These are phyloP conservation scores for Triangularia setosa DNA, from an alignment of 2,329 filamentous ascomycete species.

Conservation along the genomic window DNA sequence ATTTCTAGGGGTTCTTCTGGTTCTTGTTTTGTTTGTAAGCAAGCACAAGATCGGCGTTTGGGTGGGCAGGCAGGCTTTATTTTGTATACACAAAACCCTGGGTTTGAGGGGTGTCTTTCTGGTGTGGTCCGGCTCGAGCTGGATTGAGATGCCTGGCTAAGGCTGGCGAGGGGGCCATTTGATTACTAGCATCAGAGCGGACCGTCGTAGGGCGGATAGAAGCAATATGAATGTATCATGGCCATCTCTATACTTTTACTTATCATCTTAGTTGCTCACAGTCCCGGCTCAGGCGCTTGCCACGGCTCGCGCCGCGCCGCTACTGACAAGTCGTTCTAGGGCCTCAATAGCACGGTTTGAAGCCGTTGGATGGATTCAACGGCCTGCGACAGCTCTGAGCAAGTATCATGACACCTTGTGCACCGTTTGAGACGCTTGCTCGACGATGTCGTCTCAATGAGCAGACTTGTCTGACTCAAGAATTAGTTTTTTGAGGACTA, in stretches of 20 bases:
- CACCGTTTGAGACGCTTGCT: neutral
- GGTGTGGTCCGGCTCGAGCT: neutral
- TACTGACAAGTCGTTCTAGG: neutral
- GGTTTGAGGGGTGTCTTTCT: neutral
- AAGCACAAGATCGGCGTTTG: slow-evolving; percentile 21
- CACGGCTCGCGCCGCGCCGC: neutral
- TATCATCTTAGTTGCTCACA: neutral
- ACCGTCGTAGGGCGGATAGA: neutral
- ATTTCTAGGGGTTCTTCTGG: slow-evolving; percentile 11
- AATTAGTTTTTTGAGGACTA: neutral
- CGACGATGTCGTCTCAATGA: neutral
- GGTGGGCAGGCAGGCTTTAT: slow-evolving; percentile 3
- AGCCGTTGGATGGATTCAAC: neutral
- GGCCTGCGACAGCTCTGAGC: neutral
- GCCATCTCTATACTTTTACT: neutral
- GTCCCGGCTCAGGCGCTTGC: neutral
- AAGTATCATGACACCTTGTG: neutral
- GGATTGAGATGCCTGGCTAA: neutral
- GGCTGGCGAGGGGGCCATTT: neutral
- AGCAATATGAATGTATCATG: neutral
- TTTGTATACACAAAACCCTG: neutral
- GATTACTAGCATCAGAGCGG: neutral
- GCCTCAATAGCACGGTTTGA: neutral
- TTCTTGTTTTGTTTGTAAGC: slow-evolving; percentile 1
- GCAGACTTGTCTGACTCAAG: neutral